Conservation (phyloP, 2,329 filamentous ascomycete species). For the Colletotrichum sp. region DNA sequence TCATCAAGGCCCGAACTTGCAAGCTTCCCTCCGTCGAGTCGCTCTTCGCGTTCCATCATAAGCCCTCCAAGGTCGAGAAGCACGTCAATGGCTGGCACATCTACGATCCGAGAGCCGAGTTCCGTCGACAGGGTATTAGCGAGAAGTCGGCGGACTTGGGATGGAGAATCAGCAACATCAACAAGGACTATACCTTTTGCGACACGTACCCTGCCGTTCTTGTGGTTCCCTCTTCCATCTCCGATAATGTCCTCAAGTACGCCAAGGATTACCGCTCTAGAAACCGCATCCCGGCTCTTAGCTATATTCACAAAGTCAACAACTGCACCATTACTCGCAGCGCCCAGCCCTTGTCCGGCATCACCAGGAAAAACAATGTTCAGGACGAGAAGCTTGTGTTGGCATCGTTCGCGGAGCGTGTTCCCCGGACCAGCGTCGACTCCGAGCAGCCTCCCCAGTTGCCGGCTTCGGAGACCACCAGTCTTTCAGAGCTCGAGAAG, state of each 20-base stretch:
- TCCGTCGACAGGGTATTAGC: conserved; percentile 84
- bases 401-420: conserved; percentile 84
- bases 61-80: conserved; percentile 74
- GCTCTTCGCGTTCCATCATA: conserved; percentile 88
- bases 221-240: conserved; percentile 86
- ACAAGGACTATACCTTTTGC: conserved; percentile 88
- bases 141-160: conserved; percentile 77
- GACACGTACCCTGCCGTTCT: conserved; percentile 89
- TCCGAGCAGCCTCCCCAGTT: conserved; percentile 49
- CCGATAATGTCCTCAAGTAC: conserved; percentile 96
- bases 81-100: conserved; percentile 80
- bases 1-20: conserved; percentile 81
- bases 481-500: conserved; percentile 67
- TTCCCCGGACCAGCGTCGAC: conserved; percentile 38
- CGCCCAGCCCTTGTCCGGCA: conserved; percentile 87
- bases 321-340: conserved; percentile 96
- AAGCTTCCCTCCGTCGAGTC: conserved; percentile 84
- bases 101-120: conserved; percentile 87
- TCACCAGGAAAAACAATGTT: conserved; percentile 86
- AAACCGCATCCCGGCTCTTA: conserved; percentile 84
- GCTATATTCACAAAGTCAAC: conserved; percentile 95
- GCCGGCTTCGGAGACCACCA: conserved; percentile 48
- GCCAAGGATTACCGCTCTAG: conserved; percentile 88
- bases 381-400: conserved; percentile 95
- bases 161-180: conserved; percentile 92